Conservation (phyloP, 345 rosid genomes). For the Raphanus sativus region DNA sequence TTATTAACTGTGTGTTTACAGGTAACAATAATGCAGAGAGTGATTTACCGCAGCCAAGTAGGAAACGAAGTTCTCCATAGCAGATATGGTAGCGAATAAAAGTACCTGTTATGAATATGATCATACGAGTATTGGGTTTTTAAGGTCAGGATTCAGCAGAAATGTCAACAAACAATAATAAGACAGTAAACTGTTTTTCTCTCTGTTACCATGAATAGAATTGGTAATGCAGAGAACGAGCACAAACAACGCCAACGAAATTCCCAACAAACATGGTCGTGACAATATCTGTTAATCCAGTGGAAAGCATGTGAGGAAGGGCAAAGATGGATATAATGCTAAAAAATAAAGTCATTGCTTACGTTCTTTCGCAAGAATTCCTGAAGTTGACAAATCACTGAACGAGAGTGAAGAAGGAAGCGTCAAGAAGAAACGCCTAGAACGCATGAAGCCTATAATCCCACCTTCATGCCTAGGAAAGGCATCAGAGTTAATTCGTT, state of each 20-base stretch:
- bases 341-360: slow-evolving; percentile 35
- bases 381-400: slow-evolving; percentile 38
- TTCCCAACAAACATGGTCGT: slow-evolving; percentile 78
- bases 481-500: slow-evolving; percentile 6
- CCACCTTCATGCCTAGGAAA: slow-evolving; percentile 85
- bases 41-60: slow-evolving; percentile 59
- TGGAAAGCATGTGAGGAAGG: slow-evolving; percentile 19
- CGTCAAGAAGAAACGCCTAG: slow-evolving; percentile 45
- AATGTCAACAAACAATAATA: not conserved
- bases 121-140: slow-evolving; percentile 17
- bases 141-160: not conserved
- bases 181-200: not conserved
- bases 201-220: slow-evolving; percentile 84
- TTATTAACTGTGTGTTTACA: not conserved
- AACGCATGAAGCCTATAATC: slow-evolving; percentile 56
- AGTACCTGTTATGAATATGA: slow-evolving; percentile 59
- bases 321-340: slow-evolving; percentile 6
- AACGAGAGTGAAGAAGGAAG: slow-evolving; percentile 35
- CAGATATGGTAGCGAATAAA: slow-evolving; percentile 77
- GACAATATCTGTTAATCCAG: slow-evolving; percentile 59
- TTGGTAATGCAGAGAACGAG: slow-evolving; percentile 96
- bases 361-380: slow-evolving; percentile 65
- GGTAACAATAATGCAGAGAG: not conserved
- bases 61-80: slow-evolving; percentile 80
- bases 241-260: slow-evolving; percentile 84